phyloP scores from a whole-genome alignment of 1,284 basidiomycete species.

The Ganoderma meredithae region DNA sequence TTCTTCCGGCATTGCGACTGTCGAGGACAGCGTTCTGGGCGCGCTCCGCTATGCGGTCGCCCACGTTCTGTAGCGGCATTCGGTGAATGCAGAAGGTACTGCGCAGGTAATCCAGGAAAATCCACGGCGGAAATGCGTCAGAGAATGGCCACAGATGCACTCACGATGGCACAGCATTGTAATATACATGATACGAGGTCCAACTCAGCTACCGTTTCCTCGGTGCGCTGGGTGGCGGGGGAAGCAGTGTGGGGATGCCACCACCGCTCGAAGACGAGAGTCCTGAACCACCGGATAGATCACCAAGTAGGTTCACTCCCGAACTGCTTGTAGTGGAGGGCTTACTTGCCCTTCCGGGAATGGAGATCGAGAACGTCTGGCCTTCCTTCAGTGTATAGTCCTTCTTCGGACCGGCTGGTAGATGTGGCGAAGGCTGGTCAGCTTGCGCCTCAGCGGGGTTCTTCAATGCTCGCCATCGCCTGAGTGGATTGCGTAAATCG shows the following conservation, averaged over 20 bases:
- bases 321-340: slow-evolving; percentile 20
- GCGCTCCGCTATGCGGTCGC: slow-evolving; percentile 12
- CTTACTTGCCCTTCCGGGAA: slow-evolving; percentile 70
- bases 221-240: slow-evolving; percentile 72
- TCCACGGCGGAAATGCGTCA: slow-evolving; percentile 6
- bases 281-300: slow-evolving; percentile 32
- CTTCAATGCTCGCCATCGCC: slow-evolving; percentile 66
- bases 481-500: slow-evolving; percentile 37
- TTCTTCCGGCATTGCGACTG: slow-evolving; percentile 25
- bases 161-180: slow-evolving; percentile 19
- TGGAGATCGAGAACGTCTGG: slow-evolving; percentile 92
- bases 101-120: slow-evolving; percentile 13
- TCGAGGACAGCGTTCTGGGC: neutral
- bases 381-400: slow-evolving; percentile 97
- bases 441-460: slow-evolving; percentile 58
- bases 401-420: slow-evolving; percentile 84
- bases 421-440: slow-evolving; percentile 58
- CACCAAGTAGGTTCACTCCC: slow-evolving; percentile 36
- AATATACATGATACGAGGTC: slow-evolving; percentile 7
- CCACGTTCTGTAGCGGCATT: neutral
- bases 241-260: slow-evolving; percentile 63
- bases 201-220: slow-evolving; percentile 40
- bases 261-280: slow-evolving; percentile 35
- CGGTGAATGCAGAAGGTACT: neutral
- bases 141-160: slow-evolving; percentile 8